Conservation (phyloP, 148 eudicot genomes). For the Pharnaceum exiguum region DNA sequence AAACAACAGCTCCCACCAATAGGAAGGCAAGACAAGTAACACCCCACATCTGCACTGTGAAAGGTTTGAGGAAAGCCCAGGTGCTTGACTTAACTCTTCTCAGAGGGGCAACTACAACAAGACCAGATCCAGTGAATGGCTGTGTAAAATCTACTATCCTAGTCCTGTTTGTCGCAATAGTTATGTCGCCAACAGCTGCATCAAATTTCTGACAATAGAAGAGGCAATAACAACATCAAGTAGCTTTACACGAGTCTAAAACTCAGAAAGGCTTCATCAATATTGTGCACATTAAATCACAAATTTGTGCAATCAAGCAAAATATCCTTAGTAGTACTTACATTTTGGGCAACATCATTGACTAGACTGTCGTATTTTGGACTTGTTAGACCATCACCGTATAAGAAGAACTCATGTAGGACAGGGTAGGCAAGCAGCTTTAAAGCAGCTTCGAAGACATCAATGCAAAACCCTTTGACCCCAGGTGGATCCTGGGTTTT, state of each 20-base stretch:
- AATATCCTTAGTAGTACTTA: slow-evolving; percentile 13
- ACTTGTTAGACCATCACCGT: slow-evolving; percentile 31
- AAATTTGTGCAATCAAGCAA: neutral
- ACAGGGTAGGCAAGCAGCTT: slow-evolving; percentile 34
- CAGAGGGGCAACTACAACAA: slow-evolving; percentile 39
- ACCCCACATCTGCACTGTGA: slow-evolving; percentile 38
- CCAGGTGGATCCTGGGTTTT: slow-evolving; percentile 5
- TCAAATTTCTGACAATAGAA: slow-evolving; percentile 21
- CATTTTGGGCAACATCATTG: slow-evolving; percentile 23
- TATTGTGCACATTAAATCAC: neutral
- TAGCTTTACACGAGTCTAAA: slow-evolving; percentile 1
- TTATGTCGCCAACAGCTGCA: slow-evolving; percentile 53
- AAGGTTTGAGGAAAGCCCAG: no score
- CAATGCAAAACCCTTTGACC: slow-evolving; percentile 46
- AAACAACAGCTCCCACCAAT: slow-evolving; percentile 35
- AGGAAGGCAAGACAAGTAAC: slow-evolving; percentile 36
- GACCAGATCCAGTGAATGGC: slow-evolving; percentile 36
- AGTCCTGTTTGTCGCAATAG: slow-evolving; percentile 37
- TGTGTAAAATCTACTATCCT: slow-evolving; percentile 45
- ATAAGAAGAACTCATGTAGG: slow-evolving; percentile 25
- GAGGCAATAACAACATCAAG: neutral
- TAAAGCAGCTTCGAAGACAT: slow-evolving; percentile 31
- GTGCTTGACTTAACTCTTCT: slow-evolving; percentile 19
- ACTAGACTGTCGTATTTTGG: slow-evolving; percentile 31
- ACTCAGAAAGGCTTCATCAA: neutral